Evolutionary conservation across 2,329 filamentous ascomycete genomes (phyloP).

Genomic region (Aureobasidium leucospermi): DNA sequence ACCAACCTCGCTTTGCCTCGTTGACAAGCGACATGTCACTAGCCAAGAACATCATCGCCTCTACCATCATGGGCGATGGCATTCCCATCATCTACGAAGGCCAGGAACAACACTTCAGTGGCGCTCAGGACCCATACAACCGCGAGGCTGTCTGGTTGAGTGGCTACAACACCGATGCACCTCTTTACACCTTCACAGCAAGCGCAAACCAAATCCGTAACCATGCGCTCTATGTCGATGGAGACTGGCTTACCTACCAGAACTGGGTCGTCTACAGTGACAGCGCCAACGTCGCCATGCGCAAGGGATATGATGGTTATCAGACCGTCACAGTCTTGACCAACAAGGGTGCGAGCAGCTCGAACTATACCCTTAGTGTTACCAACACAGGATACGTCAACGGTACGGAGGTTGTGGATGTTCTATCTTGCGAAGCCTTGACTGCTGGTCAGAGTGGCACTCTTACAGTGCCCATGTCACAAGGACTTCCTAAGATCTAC

Average conservation of each 20-base stretch:
- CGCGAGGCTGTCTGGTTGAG: slow-evolving; percentile 37
- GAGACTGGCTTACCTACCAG: slow-evolving; percentile 34
- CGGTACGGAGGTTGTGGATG: slow-evolving; percentile 30
- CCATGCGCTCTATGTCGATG: slow-evolving; percentile 34
- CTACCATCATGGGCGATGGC: slow-evolving; percentile 54
- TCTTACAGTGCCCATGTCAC: slow-evolving; percentile 29
- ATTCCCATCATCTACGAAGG: slow-evolving; percentile 61
- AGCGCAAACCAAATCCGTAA: slow-evolving; percentile 46
- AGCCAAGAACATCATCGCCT: slow-evolving; percentile 55
- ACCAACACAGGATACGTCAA: slow-evolving; percentile 21
- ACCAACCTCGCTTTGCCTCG: slow-evolving; percentile 36
- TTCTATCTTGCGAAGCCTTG: slow-evolving; percentile 29
- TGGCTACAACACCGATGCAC: slow-evolving; percentile 33
- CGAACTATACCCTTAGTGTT: slow-evolving; percentile 23
- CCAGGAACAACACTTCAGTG: slow-evolving; percentile 53
- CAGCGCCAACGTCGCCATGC: slow-evolving; percentile 37
- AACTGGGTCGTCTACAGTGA: slow-evolving; percentile 35
- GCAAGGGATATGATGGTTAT: slow-evolving; percentile 34
- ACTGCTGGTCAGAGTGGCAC: slow-evolving; percentile 23
- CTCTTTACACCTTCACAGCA: slow-evolving; percentile 36
- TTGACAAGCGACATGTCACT: slow-evolving; percentile 47
- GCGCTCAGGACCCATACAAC: slow-evolving; percentile 30
- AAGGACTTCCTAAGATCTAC: slow-evolving; percentile 30
- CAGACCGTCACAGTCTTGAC: slow-evolving; percentile 33
- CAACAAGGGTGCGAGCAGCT: slow-evolving; percentile 24